These are phyloP conservation scores for Drosera spatulata DNA, from an alignment of 179 eudicot species.

Conservation along the genomic window DNA sequence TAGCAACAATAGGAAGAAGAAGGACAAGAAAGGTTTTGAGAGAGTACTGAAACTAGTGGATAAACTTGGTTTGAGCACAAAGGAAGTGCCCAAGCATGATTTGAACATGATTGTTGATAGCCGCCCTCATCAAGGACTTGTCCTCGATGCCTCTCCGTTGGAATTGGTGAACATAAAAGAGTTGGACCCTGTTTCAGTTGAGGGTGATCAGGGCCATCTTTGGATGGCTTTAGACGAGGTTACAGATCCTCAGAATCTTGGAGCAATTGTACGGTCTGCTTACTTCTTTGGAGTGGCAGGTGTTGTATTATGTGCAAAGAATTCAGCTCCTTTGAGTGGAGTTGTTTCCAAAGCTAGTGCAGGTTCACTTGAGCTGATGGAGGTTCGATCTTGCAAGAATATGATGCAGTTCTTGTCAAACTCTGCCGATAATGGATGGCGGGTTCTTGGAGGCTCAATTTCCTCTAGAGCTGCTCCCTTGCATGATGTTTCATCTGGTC, in stretches of 20 bases:
- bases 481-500: conserved; percentile 46
- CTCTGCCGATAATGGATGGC: conserved; percentile 87
- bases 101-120: conserved; percentile 83
- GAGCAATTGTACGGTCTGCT: conserved; percentile 82
- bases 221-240: conserved; percentile 99
- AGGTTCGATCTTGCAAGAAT: conserved; percentile 80
- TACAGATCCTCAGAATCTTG: conserved; percentile 93
- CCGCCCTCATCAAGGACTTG: conserved; percentile 97
- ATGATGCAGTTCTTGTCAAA: conserved; percentile 95
- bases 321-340: conserved; percentile 97
- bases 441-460: conserved; percentile 88
- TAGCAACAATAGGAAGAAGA: conserved; percentile 62
- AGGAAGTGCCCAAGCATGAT: conserved; percentile 79
- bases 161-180: conserved; percentile 75
- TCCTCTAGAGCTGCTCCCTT: conserved; percentile 60
- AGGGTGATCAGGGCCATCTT: conserved; percentile 39
- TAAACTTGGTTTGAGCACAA: conserved; percentile 43
- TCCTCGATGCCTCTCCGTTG: conserved; percentile 87
- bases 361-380: conserved; percentile 87
- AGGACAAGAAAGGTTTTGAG: conserved; percentile 94
- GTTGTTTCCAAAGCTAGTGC: conserved; percentile 99
- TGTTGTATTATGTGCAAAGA: conserved; percentile 81
- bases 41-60: conserved; percentile 68
- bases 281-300: conserved; percentile 95
- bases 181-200: conserved; percentile 47